These are phyloP conservation scores for Phytopythium montanum DNA, from an alignment of 352 stramenopile species.

Conservation along the genomic window DNA sequence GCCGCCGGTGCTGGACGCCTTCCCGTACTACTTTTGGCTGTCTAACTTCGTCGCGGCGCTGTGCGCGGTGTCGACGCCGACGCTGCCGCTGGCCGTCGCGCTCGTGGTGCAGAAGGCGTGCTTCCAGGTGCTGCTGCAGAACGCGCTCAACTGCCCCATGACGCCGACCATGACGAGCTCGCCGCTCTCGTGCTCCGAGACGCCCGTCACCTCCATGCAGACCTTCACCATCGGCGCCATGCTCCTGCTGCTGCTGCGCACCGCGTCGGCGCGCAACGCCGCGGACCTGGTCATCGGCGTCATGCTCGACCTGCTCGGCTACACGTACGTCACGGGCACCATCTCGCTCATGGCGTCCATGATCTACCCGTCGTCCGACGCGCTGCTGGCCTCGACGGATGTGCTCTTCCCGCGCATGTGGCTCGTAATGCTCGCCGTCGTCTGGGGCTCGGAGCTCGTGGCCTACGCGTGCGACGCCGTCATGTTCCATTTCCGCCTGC, in stretches of 20 bases:
- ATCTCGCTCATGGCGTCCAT: constrained; percentile 51
- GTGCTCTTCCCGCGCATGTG: constrained; percentile 53
- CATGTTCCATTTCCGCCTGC: constrained; percentile 51
- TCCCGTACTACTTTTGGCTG: constrained; percentile 36
- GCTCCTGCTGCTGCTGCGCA: constrained; percentile 25
- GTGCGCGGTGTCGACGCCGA: constrained; percentile 53
- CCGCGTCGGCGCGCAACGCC: constrained; percentile 17
- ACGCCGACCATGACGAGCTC: constrained; percentile 9
- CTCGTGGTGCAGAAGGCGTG: constrained; percentile 34
- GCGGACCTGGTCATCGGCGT: constrained; percentile 32
- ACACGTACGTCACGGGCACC: constrained; percentile 62
- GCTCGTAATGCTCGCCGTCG: constrained; percentile 65
- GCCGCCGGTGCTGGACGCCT: constrained; percentile 21
- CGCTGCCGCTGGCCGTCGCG: constrained; percentile 23
- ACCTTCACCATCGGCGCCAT: constrained; percentile 29
- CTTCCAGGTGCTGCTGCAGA: constrained; percentile 38
- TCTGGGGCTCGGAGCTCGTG: constrained; percentile 88
- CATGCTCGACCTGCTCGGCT: constrained; percentile 56
- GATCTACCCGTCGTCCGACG: constrained; percentile 34
- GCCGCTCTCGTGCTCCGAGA: constrained; percentile 12
- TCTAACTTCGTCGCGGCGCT: constrained; percentile 52
- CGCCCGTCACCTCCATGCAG: constrained; percentile 29
- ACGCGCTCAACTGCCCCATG: constrained; percentile 33
- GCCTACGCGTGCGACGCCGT: constrained; percentile 82
- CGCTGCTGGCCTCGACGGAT: constrained; percentile 48